Base-by-base conservation (phyloP, 1,284 basidiomycete genomes). In the Tilletia caries region DNA sequence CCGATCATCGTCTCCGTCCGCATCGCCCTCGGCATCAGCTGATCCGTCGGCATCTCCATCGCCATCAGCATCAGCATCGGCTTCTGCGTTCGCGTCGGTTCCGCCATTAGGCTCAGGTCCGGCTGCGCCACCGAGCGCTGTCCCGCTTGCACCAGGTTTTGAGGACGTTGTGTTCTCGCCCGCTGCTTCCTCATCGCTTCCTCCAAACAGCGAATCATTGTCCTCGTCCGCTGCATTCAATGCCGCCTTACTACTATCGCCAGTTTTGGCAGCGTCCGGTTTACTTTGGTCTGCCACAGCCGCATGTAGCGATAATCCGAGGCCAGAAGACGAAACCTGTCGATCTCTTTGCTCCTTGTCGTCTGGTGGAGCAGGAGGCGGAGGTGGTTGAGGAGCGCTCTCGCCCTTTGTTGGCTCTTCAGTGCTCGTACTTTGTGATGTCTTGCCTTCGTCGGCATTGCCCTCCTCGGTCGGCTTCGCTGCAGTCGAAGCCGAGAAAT, bases 201-300 rank as follows among this genome's bases (percentile, higher is more conserved):
- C 73, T 27, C 70, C 71, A 67, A 73, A 73, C 20, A 77, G 68
- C 23, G 73, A 72, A 41, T 79, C 79, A 71, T 73, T 79, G 37
- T 81, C 82, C 25, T 65, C 69, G 23, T 78, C 75, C 18, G 32
- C 44, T 23, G 23, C 43, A 3, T 33, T 41, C 10, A 41, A 2
- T 15, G 10, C 37, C 37, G 37, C 37, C 37, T 41, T 41, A 41
- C 37, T 41, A 41, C 8, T 6, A 15, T 41, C 37, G 15, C 37
- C 37, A 2, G 8, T 41, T 15, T 41, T 41, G 37, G 37, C 43
- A 15, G 67, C 68, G 23, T 68, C 66, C n/a, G 68, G 32, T 20
- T 71, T 65, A 44, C 66, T 60, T 50, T 68, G 70, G n/a, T 48
- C 69, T 15, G 2, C 29, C 20, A 18, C 32, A 1, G 10, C 58